phyloP scores from a whole-genome alignment of 179 eudicot species.

The Pouteria campechiana region DNA sequence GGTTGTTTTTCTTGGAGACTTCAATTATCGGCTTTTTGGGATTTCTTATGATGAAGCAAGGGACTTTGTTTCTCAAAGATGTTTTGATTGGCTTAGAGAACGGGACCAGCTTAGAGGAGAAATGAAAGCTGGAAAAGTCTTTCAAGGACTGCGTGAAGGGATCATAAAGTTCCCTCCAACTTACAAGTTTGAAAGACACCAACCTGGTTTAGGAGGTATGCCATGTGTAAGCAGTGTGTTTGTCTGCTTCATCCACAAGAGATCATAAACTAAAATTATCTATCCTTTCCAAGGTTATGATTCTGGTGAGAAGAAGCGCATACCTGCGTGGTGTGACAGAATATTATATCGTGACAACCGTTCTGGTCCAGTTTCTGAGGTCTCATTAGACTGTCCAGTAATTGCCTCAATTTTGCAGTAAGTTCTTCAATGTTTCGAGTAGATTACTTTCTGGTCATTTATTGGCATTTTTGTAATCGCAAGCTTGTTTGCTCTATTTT shows the following conservation, averaged over 20 bases:
- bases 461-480: not conserved
- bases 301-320: slow-evolving; percentile 98
- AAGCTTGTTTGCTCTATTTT: not conserved
- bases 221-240: not conserved
- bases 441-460: not conserved
- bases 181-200: slow-evolving; percentile 84
- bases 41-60: slow-evolving; percentile 99
- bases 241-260: not conserved
- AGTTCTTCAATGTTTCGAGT: slow-evolving; percentile 7
- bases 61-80: slow-evolving; percentile 95
- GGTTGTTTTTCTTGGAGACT: slow-evolving; percentile 86
- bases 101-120: slow-evolving; percentile 96
- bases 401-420: slow-evolving; percentile 59
- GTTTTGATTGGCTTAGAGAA: slow-evolving; percentile 96
- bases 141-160: slow-evolving; percentile 99
- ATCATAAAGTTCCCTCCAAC: slow-evolving; percentile 90
- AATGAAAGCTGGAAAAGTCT: slow-evolving; percentile 95
- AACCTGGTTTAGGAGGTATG: slow-evolving; percentile 93
- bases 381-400: slow-evolving; percentile 82
- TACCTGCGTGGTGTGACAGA: slow-evolving; percentile 99
- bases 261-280: too few species aligned
- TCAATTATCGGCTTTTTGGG: slow-evolving; percentile 93
- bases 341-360: slow-evolving; percentile 84
- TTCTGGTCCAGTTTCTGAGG: slow-evolving; percentile 38
- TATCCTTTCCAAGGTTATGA: slow-evolving; percentile 60